phyloP scores from a whole-genome alignment of 2,329 filamentous ascomycete genomes.

The Paecilomyces fulvus region DNA sequence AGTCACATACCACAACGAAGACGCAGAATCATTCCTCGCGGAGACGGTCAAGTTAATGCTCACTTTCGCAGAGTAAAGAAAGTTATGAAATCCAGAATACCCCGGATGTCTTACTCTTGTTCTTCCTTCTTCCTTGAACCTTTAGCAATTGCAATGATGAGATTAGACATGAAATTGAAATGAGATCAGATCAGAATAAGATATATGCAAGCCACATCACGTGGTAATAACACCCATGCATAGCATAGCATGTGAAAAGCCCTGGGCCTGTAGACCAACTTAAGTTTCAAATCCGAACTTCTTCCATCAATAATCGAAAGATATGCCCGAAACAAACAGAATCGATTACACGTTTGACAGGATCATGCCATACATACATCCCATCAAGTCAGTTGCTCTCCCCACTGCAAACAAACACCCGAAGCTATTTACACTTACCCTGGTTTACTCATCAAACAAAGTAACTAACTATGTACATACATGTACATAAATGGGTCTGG shows the following conservation, averaged over 20 bases:
- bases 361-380: neutral
- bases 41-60: constrained; percentile 1
- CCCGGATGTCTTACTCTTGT: neutral
- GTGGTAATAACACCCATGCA: too few relatives aligned
- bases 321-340: neutral
- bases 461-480: neutral
- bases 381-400: neutral
- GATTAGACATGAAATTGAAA: neutral
- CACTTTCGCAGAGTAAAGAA: constrained; percentile 1
- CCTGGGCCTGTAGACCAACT: too few relatives aligned
- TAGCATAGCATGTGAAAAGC: too few relatives aligned
- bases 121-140: neutral
- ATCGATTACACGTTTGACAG: neutral
- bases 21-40: constrained; percentile 1
- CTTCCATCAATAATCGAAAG: neutral
- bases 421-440: neutral
- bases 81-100: too few relatives aligned
- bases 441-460: neutral
- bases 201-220: neutral
- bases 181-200: neutral
- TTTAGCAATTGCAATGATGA: neutral
- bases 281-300: too few relatives aligned
- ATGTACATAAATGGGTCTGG: neutral
- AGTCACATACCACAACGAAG: constrained; percentile 1
- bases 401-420: neutral